phyloP scores from a whole-genome alignment of 768 basidiomycete species.

The Asterophora parasitica region DNA sequence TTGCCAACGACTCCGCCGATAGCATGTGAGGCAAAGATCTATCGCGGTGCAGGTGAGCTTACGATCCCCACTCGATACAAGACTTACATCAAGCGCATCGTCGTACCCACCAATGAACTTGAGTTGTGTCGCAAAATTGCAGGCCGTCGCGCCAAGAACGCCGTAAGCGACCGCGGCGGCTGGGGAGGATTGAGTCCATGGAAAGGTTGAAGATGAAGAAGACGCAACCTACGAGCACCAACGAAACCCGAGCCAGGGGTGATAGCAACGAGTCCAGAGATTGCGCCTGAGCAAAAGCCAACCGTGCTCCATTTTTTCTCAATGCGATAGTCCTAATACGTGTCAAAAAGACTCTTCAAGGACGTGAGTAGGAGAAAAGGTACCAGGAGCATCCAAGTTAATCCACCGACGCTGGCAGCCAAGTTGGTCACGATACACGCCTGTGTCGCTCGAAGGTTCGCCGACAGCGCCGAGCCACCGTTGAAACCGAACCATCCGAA shows the following conservation, averaged over 20 bases:
- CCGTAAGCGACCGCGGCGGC: conserved; percentile 86
- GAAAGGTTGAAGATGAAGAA: background rate
- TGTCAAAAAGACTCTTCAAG: background rate
- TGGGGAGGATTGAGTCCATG: conserved; percentile 21
- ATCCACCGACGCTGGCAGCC: conserved; percentile 80
- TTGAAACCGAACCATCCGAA: conserved; percentile 97
- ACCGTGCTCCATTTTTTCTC: conserved; percentile 93
- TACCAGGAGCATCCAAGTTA: conserved; percentile 92
- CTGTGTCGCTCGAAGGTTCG: conserved; percentile 81
- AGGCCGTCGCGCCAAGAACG: conserved; percentile 73
- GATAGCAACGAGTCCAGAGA: conserved; percentile 86
- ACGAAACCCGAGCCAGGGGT: conserved; percentile 84
- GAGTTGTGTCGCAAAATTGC: conserved; percentile 95
- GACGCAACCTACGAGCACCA: conserved; percentile 53
- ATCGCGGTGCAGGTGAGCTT: background rate
- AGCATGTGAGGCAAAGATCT: conserved; percentile 88
- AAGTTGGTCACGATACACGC: conserved; percentile 94
- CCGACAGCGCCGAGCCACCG: conserved; percentile 85
- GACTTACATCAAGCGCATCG: conserved; percentile 70
- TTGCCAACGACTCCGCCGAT: conserved; percentile 80
- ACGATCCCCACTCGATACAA: background rate
- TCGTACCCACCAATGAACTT: conserved; percentile 79
- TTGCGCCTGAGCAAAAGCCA: conserved; percentile 94
- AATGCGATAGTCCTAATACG: conserved; percentile 75
- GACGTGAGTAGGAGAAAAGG: conserved; percentile 8